phyloP scores from a whole-genome alignment of 495 filamentous ascomycete species.

The Antarctomyces pellizariae region DNA sequence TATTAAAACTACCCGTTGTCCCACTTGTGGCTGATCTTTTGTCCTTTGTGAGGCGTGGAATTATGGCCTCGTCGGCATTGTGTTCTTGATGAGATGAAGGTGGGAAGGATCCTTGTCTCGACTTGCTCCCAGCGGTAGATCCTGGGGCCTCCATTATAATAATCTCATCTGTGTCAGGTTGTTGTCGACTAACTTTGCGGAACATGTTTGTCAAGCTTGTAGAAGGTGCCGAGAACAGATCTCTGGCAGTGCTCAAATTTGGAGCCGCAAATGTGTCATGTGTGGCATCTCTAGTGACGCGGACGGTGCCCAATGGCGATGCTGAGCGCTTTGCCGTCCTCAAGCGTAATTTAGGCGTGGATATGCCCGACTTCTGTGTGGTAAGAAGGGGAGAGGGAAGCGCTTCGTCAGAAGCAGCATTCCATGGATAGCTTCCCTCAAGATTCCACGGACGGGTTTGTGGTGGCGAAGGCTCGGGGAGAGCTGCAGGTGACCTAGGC shows the following conservation, averaged over 20 bases:
- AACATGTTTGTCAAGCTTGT: constrained; percentile 10
- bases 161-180: constrained; percentile 3
- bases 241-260: constrained; percentile 7
- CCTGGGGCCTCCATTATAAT: background rate
- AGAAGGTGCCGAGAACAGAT: constrained; percentile 10
- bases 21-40: no score
- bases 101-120: constrained; percentile 1
- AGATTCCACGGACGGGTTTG: constrained; percentile 5
- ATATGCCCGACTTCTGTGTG: background rate
- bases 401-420: constrained; percentile 1
- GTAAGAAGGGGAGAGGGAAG: constrained; percentile 1
- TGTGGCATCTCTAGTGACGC: constrained; percentile 3
- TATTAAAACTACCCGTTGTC: background rate
- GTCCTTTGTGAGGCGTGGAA: no score
- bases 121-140: constrained; percentile 1
- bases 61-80: no score
- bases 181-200: constrained; percentile 8
- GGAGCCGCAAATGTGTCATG: constrained; percentile 2
- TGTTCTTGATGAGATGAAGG: background rate
- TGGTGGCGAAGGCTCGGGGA: constrained; percentile 2
- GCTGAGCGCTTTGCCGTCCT: constrained; percentile 11
- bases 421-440: constrained; percentile 7
- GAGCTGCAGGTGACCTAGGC: constrained; percentile 1
- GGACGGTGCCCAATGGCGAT: constrained; percentile 7
- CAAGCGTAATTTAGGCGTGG: constrained; percentile 15